These are phyloP conservation scores for Yamadazyma phyllophila DNA, from an alignment of 805 yeast genomes.

Conservation along the genomic window DNA sequence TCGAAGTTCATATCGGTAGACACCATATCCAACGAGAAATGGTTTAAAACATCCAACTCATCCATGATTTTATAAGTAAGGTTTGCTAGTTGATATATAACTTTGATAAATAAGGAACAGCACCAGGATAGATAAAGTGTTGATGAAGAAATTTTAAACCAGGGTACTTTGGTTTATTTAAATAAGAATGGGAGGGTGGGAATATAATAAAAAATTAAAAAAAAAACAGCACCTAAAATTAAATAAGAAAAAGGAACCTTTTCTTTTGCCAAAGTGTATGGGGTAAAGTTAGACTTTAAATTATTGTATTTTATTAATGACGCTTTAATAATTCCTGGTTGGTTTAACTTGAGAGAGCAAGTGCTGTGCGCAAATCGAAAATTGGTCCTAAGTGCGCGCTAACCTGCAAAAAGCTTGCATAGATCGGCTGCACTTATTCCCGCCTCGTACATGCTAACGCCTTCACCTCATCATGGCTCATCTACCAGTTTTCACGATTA, in stretches of 20 bases:
- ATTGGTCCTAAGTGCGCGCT: conserved; percentile 3
- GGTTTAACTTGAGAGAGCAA: background rate
- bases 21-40: conserved; percentile 18
- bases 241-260: background rate
- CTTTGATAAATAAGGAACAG: background rate
- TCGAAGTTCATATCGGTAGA: conserved; percentile 43
- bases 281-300: conserved; percentile 3
- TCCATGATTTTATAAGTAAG: conserved; percentile 5
- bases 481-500: no score
- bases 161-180: conserved; percentile 2
- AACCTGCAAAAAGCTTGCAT: conserved; percentile 4
- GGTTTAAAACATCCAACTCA: conserved; percentile 9
- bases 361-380: background rate
- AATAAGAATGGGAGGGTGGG: background rate
- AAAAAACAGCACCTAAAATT: background rate
- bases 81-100: background rate
- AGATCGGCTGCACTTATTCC: background rate
- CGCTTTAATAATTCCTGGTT: conserved; percentile 1
- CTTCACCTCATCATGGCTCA: no score
- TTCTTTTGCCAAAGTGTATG: conserved; percentile 4
- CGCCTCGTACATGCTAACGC: background rate
- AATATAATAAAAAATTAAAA: background rate
- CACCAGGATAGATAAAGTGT: background rate
- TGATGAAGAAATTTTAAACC: background rate
- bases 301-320: background rate